phyloP scores from a whole-genome alignment of 345 rosid genomes.

The Eucalyptus tenuipes region DNA sequence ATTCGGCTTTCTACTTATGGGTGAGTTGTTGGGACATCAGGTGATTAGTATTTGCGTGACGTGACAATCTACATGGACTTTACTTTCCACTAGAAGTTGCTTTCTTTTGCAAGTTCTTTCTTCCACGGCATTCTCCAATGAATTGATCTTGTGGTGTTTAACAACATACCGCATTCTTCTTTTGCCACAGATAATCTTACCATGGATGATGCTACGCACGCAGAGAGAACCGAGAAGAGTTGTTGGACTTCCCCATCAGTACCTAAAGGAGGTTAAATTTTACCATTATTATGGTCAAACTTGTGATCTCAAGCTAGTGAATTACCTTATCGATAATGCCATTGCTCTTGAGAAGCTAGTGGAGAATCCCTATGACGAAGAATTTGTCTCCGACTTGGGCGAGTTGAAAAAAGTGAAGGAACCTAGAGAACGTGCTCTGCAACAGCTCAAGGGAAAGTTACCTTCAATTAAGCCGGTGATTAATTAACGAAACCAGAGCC shows the following conservation, averaged over 20 bases:
- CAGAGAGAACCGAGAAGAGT: background rate
- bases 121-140: background rate
- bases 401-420: background rate
- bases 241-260: background rate
- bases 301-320: background rate
- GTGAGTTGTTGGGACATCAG: background rate
- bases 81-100: background rate
- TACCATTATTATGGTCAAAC: background rate
- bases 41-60: no score
- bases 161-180: background rate
- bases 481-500: background rate
- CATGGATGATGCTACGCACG: background rate
- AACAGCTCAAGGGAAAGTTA: background rate
- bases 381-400: background rate
- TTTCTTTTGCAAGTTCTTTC: background rate
- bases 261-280: background rate
- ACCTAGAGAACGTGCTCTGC: background rate
- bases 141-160: background rate
- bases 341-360: background rate
- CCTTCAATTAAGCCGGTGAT: background rate
- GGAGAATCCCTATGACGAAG: accelerated
- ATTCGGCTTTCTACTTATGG: no score
- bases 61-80: accelerated
- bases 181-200: background rate
- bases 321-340: background rate